These are phyloP conservation scores for Pleodorina starrii DNA, from an alignment of 139 green algal species.

Conservation along the genomic window DNA sequence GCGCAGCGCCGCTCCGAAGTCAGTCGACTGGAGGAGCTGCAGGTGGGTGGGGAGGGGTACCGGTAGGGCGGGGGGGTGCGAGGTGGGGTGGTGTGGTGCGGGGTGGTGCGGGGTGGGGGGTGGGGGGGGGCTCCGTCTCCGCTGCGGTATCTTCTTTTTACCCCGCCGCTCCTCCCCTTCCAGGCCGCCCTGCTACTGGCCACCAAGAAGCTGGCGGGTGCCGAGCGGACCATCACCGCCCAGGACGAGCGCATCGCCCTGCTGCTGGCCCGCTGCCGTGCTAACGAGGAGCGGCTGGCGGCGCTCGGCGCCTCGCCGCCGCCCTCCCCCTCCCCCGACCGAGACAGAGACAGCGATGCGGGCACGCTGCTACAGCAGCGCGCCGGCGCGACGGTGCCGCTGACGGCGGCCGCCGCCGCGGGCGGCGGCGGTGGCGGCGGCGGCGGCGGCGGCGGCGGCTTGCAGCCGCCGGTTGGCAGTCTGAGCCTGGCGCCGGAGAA, in stretches of 20 bases:
- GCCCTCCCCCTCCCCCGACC: background rate
- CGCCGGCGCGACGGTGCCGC: background rate
- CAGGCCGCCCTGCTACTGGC: slow-evolving; percentile 43
- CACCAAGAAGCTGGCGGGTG: slow-evolving; percentile 23
- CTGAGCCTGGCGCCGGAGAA: slow-evolving; percentile 23
- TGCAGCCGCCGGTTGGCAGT: slow-evolving; percentile 7
- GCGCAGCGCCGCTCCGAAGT: slow-evolving; percentile 14
- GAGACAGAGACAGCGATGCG: background rate
- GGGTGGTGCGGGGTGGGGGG: too few relatives aligned
- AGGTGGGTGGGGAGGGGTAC: slow-evolving; percentile 1
- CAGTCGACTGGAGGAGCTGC: slow-evolving; percentile 43
- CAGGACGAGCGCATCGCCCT: slow-evolving; percentile 53
- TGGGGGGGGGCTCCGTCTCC: too few relatives aligned
- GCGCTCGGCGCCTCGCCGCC: background rate
- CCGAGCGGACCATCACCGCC: slow-evolving; percentile 42
- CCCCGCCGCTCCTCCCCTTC: background rate
- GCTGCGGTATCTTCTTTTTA: too few relatives aligned
- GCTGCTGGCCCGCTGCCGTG: slow-evolving; percentile 33
- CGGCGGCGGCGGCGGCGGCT: background rate
- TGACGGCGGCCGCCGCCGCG: background rate
- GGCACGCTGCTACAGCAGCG: background rate
- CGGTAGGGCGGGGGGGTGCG: background rate
- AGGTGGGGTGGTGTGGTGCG: background rate
- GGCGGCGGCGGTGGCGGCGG: background rate
- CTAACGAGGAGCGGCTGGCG: slow-evolving; percentile 22